Evolutionary conservation across 805 yeast genomes (phyloP), one percentile per base, ranked within the genome.

Genomic region (Candida glaebosa): DNA sequence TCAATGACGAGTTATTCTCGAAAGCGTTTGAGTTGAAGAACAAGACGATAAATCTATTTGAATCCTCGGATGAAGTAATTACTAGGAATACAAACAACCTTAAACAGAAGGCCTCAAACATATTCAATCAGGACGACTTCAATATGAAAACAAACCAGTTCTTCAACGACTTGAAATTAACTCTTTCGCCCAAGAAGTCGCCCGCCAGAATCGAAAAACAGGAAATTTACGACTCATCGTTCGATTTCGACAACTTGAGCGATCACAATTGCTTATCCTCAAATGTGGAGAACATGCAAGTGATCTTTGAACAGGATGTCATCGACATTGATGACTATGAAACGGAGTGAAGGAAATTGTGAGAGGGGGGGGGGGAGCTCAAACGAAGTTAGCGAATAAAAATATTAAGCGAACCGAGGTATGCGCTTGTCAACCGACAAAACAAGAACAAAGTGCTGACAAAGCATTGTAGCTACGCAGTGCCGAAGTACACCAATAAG

Each of bases 241-340:
- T 61, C 31, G 47, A 52, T 38, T 46, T 65, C 25, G 69, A 65
- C 6, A 54, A 53, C 33, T 35, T 56, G 14, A 20, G 39, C 15
- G 37, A 42, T 25, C 18, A 18, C 18, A 16, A 34, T n/a, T n/a
- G n/a, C n/a, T 22, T 22, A 22, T 22, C 26, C 10, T 22, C 31
- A 28, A 28, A 28, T 28, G 31, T 14, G 9, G 31, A 28, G 5
- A 28, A 25, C 14, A 25, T 28, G 33, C 33, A 19, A 7, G 31
- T 30, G 15, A 18, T 30, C 9, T 25, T 26, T 9, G 39, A 36
- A 26, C 31, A 24, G n/a, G 37, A 18, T 3, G 18, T 35, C 6
- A 32, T 55, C 16, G 53, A 54, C 40, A 57, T 55, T 18, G 60
- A 56, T 30, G 68, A 63, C 32, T 61, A 59, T 49, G 26, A 53